phyloP scores from a whole-genome alignment of 1,284 basidiomycete genomes.

The Pseudozyma sp. region DNA sequence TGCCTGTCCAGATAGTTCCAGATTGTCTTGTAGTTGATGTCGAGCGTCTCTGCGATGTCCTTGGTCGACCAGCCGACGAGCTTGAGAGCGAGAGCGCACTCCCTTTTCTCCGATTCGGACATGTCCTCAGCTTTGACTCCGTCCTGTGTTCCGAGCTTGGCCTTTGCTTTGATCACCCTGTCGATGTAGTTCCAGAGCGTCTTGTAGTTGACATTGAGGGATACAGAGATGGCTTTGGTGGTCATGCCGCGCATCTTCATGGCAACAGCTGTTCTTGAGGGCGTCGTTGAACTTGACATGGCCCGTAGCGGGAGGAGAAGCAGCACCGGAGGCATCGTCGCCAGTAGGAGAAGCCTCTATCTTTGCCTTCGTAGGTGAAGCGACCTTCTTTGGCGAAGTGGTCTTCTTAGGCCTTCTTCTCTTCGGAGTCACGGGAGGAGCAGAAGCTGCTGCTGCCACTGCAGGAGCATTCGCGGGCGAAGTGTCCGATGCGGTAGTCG shows the following conservation, averaged over 20 bases:
- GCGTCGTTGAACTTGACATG: neutral
- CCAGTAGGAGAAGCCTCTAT: neutral
- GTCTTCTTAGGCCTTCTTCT: slow-evolving; percentile 7
- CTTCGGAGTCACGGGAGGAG: slow-evolving; percentile 12
- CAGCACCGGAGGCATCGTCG: neutral
- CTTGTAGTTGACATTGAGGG: slow-evolving; percentile 21
- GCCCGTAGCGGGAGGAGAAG: neutral
- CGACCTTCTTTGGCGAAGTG: neutral
- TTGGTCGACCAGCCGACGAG: slow-evolving; percentile 14
- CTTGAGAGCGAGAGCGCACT: slow-evolving; percentile 21
- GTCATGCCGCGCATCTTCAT: slow-evolving; percentile 17
- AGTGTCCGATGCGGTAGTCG: too few relatives aligned
- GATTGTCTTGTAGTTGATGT: slow-evolving; percentile 26
- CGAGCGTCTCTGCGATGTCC: slow-evolving; percentile 20
- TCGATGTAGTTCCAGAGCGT: slow-evolving; percentile 9
- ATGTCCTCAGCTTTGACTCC: neutral
- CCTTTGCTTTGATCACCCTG: slow-evolving; percentile 8
- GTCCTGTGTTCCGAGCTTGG: neutral
- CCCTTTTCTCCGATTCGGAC: slow-evolving; percentile 14
- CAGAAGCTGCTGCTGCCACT: neutral
- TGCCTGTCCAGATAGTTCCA: slow-evolving; percentile 21
- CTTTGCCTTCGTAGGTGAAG: neutral
- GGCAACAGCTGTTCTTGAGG: slow-evolving; percentile 11
- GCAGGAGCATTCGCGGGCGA: too few relatives aligned
- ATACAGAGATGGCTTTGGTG: slow-evolving; percentile 13